Evolutionary conservation across 768 basidiomycete genomes (phyloP).

Genomic region (Rubroboletus satanas): DNA sequence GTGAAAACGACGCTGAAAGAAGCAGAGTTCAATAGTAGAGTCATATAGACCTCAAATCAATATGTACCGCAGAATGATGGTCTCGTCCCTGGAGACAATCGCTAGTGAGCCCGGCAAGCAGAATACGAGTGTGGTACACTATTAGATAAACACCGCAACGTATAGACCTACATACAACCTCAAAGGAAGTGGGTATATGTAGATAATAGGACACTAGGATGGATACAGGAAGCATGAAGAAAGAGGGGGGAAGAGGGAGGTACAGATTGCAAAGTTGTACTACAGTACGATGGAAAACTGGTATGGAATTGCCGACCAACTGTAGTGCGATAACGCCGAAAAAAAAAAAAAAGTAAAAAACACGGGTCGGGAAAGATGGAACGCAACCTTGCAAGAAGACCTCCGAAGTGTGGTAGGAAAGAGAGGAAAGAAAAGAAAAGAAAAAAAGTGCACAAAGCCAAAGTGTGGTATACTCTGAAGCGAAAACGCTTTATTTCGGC

Average conservation of each 20-base stretch:
- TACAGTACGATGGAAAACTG: slow-evolving; percentile 1
- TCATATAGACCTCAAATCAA: slow-evolving; percentile 8
- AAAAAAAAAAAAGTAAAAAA: neutral
- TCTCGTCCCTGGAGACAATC: no score
- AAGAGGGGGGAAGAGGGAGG: neutral
- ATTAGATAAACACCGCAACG: slow-evolving; percentile 27
- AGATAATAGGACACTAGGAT: slow-evolving; percentile 29
- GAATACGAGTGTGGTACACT: slow-evolving; percentile 27
- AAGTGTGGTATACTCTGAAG: slow-evolving; percentile 7
- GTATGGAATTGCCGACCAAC: slow-evolving; percentile 3
- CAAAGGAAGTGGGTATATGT: slow-evolving; percentile 30
- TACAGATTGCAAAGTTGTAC: slow-evolving; percentile 9
- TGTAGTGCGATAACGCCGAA: neutral
- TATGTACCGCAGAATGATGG: neutral
- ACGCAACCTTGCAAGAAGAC: slow-evolving; percentile 3
- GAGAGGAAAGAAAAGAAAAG: slow-evolving; percentile 1
- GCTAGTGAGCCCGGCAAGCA: neutral
- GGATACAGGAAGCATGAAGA: slow-evolving; percentile 31
- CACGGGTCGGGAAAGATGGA: neutral
- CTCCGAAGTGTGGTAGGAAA: slow-evolving; percentile 7
- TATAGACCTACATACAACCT: slow-evolving; percentile 35
- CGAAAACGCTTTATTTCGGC: slow-evolving; percentile 32
- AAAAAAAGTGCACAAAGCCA: slow-evolving; percentile 5
- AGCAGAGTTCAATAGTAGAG: slow-evolving; percentile 49
- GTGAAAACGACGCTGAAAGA: slow-evolving; percentile 61